Base-by-base conservation (phyloP, 2,329 filamentous ascomycete genomes). In the Septoria petroselini region DNA sequence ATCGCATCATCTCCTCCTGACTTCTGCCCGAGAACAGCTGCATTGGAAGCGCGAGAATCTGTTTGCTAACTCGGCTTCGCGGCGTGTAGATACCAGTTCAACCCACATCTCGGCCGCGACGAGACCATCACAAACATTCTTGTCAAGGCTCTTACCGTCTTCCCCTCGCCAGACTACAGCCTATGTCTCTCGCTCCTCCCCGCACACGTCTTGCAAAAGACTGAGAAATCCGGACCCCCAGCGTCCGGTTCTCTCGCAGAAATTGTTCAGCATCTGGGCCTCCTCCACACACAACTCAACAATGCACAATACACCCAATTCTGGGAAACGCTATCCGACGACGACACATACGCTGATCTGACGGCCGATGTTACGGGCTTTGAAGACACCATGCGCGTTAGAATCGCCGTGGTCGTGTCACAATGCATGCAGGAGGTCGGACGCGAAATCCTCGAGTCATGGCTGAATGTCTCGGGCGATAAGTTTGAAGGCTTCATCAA, bases 121-220 rank as follows among this genome's bases (percentile, higher is more conserved):
- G 93, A 98, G 74, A 89, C 91, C 68, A 90, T 93, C 73, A 97
- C 93, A 79, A 97, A 97, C 81, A 87, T 97, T 76, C 89, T 98
- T 71, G 91, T 95, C 78, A 98, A 97, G 80, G 82, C 91, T 61
- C 84, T 98, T 70, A 95, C 91, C 62, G 88, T 95, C 75, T 98
- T 98, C 79, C 93, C 93, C 58, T 91, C 88, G 15, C 84, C 93
- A 37, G 91, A 97, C 73, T 98, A 97, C 83, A 85, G 84, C 64
- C 88, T 97, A 65, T 86, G 87, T 65, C 85, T 98, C 55, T 88
- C 95, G 68, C 88, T 98, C 59, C 90, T 98, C 67, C 89, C 90
- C 58, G 86, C 91, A 39, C 83, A 91, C 69, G 81, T 86, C 58
- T 82, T 90, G 12, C 83, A 80, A 50, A 71, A 46, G 49, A 69